phyloP scores from a whole-genome alignment of 1,284 basidiomycete genomes.

The Sporisorium exsertum region DNA sequence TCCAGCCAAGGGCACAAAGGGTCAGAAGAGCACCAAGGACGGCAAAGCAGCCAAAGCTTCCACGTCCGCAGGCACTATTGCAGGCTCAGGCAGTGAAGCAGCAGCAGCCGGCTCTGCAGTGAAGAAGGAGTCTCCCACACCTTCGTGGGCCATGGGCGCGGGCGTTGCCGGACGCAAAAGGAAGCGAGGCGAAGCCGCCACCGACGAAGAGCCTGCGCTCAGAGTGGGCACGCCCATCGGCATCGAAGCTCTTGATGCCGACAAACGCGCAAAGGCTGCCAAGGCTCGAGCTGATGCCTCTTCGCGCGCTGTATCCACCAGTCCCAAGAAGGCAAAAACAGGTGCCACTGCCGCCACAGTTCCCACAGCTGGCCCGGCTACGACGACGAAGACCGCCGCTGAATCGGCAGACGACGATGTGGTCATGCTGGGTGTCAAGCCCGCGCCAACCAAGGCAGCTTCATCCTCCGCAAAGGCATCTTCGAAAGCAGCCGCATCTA shows the following conservation, averaged over 20 bases:
- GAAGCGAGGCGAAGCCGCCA: conserved; percentile 55
- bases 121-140: conserved; percentile 77
- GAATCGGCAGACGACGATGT: conserved; percentile 29
- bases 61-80: conserved; percentile 68
- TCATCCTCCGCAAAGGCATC: not conserved
- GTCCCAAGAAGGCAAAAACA: conserved; percentile 32
- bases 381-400: not conserved
- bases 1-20: conserved; percentile 68
- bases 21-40: conserved; percentile 42
- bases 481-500: not conserved
- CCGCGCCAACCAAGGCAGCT: conserved; percentile 8
- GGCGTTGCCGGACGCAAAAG: conserved; percentile 60
- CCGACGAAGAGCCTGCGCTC: conserved; percentile 54
- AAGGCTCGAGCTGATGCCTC: conserved; percentile 46
- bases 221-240: conserved; percentile 65
- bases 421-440: conserved; percentile 42
- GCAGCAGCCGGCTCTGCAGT: conserved; percentile 71
- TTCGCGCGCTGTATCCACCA: conserved; percentile 18
- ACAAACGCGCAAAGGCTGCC: conserved; percentile 52
- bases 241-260: conserved; percentile 62
- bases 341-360: not conserved
- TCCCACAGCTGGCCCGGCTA: not conserved
- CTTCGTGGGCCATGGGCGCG: conserved; percentile 59
- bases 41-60: conserved; percentile 32
- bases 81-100: conserved; percentile 59